Conservation (phyloP, 2,329 filamentous ascomycete species). For the Neocatenulostroma microsporum region DNA sequence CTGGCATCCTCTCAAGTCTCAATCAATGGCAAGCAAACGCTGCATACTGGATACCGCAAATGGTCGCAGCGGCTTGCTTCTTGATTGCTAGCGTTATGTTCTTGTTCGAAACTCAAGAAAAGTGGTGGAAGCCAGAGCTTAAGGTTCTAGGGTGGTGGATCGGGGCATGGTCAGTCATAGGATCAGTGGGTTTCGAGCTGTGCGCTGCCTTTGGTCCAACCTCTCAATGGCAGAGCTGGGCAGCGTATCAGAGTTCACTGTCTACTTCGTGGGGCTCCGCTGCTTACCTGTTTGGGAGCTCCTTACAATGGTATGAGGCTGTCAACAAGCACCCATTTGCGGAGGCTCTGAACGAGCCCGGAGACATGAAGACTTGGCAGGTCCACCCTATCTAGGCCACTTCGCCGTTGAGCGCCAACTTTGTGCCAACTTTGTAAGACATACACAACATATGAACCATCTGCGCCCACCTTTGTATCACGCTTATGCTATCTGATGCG, state of each 20-base stretch:
- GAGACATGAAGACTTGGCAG: slow-evolving; percentile 16
- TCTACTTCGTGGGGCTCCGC: slow-evolving; percentile 22
- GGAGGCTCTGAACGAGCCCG: slow-evolving; percentile 18
- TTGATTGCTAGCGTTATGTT: slow-evolving; percentile 24
- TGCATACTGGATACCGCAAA: slow-evolving; percentile 24
- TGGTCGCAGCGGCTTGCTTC: slow-evolving; percentile 24
- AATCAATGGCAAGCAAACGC: slow-evolving; percentile 16
- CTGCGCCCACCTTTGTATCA: no score
- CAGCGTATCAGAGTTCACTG: slow-evolving; percentile 19
- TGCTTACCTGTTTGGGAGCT: slow-evolving; percentile 20
- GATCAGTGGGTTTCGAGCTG: slow-evolving; percentile 23
- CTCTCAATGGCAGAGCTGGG: slow-evolving; percentile 10
- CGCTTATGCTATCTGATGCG: no score
- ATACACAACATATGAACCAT: no score
- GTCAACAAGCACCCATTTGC: slow-evolving; percentile 22
- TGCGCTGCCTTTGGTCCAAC: slow-evolving; percentile 11
- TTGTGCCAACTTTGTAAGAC: no score
- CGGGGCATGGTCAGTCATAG: slow-evolving; percentile 21
- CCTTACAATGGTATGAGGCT: slow-evolving; percentile 26
- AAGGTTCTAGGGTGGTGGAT: slow-evolving; percentile 26
- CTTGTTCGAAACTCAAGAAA: slow-evolving; percentile 25
- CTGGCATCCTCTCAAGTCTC: slow-evolving; percentile 21
- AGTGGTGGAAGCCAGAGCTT: slow-evolving; percentile 22
- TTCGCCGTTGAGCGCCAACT: no score
- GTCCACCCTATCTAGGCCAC: slow-evolving; percentile 14